A percentile compares a stretch with the other conserved stretches of the same genome.
phyloP scores from a whole-genome alignment of 352 stramenopile species.

The Phytopythium sindhum region DNA sequence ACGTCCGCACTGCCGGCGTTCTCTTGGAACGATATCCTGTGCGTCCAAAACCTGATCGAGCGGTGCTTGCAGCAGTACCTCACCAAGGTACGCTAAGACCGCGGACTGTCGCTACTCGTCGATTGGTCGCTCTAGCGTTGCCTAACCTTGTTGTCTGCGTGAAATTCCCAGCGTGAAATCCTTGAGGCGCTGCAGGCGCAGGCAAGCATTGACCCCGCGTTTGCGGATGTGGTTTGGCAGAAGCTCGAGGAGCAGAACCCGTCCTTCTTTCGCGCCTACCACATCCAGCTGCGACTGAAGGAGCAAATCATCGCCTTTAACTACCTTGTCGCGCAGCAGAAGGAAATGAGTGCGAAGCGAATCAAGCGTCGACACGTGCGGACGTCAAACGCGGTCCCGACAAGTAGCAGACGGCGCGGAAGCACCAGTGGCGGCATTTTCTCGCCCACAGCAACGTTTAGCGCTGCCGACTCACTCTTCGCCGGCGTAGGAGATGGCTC shows the following conservation, averaged over 20 bases:
- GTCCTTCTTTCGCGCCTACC: slow-evolving; percentile 87
- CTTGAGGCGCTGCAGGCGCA: slow-evolving; percentile 58
- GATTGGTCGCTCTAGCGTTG: neutral
- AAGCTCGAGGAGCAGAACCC: slow-evolving; percentile 92
- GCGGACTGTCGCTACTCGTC: neutral
- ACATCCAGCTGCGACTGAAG: slow-evolving; percentile 80
- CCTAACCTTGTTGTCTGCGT: slow-evolving; percentile 1
- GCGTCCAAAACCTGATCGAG: slow-evolving; percentile 89
- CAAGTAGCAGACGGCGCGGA: neutral
- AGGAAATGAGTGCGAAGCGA: slow-evolving; percentile 57
- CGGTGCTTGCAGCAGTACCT: slow-evolving; percentile 89
- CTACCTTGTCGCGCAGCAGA: slow-evolving; percentile 84
- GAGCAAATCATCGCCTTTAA: slow-evolving; percentile 92
- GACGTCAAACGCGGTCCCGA: neutral
- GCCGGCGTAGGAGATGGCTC: neutral
- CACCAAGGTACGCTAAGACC: slow-evolving; percentile 60
- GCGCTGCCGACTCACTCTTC: slow-evolving; percentile 19
- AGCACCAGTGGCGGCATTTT: slow-evolving; percentile 15
- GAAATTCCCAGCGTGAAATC: slow-evolving; percentile 46
- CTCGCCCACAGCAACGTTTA: slow-evolving; percentile 7
- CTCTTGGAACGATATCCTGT: slow-evolving; percentile 88
- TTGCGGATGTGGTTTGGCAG: slow-evolving; percentile 87
- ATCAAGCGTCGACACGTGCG: slow-evolving; percentile 20
- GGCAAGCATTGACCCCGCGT: slow-evolving; percentile 79
- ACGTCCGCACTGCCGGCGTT: slow-evolving; percentile 32